Conservation (phyloP, 1,284 basidiomycete species). For the Ganoderma boninense region DNA sequence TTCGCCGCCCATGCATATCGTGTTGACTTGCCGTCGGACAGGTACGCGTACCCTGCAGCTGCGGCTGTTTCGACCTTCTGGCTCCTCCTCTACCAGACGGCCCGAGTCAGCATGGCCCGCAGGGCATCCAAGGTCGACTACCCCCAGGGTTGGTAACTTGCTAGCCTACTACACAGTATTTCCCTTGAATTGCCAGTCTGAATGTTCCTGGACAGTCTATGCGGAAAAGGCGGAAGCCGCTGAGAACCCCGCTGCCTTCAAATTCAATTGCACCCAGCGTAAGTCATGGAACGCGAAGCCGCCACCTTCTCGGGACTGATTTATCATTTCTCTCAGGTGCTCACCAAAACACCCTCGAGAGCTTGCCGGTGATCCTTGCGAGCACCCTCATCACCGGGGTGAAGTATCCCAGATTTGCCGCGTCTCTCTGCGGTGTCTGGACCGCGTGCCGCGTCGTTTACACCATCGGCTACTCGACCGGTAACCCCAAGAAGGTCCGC, state of each 20-base stretch:
- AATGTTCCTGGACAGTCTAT: conserved; percentile 50
- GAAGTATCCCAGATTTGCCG: conserved; percentile 64
- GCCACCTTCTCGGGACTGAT: conserved; percentile 57
- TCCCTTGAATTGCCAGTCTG: not conserved
- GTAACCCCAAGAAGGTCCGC: conserved; percentile 52
- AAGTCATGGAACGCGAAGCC: conserved; percentile 50
- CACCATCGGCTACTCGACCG: conserved; percentile 64
- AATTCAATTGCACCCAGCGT: conserved; percentile 69
- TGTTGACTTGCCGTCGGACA: conserved; percentile 30
- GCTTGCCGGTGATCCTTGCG: conserved; percentile 38
- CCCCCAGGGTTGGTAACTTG: conserved; percentile 61
- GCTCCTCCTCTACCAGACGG: conserved; percentile 59
- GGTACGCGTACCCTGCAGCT: conserved; percentile 59
- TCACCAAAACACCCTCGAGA: conserved; percentile 80
- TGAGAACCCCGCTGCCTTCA: conserved; percentile 43
- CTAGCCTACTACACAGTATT: not conserved
- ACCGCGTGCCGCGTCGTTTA: conserved; percentile 65
- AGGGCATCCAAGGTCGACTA: conserved; percentile 65
- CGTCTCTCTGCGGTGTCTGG: conserved; percentile 61
- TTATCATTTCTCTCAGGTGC: conserved; percentile 52
- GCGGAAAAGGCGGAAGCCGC: conserved; percentile 57
- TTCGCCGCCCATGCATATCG: not conserved
- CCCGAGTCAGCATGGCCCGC: conserved; percentile 57
- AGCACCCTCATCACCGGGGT: conserved; percentile 64
- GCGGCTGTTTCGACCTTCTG: conserved; percentile 61